Evolutionary conservation across 208 protist genomes (phyloP).

Genomic region (Naegleria fowleri): DNA sequence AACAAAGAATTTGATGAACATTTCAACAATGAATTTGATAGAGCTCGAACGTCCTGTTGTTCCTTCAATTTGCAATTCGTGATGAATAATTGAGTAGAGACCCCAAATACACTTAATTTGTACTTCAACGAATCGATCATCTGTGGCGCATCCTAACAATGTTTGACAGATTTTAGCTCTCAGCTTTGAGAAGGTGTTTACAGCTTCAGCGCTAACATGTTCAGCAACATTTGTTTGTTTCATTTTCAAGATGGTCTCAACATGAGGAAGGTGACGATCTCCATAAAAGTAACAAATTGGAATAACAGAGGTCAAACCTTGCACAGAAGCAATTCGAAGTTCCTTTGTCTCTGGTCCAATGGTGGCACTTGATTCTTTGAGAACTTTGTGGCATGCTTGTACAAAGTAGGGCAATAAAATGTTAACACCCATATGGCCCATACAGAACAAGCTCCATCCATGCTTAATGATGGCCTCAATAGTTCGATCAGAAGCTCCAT

Average conservation of each 20-base stretch:
- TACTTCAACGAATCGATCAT: neutral
- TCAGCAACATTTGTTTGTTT: neutral
- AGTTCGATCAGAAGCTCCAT: neutral
- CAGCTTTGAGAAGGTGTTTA: neutral
- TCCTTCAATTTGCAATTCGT: neutral
- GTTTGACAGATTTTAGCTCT: neutral
- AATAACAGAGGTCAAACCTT: neutral
- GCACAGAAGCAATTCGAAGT: neutral
- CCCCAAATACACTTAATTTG: conserved; percentile 21
- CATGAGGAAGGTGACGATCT: neutral
- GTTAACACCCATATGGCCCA: neutral
- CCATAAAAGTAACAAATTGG: conserved; percentile 7
- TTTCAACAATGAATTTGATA: conserved; percentile 6
- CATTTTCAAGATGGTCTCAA: neutral
- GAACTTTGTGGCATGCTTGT: neutral
- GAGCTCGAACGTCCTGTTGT: too few relatives aligned
- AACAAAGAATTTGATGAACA: neutral
- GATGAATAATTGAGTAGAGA: neutral
- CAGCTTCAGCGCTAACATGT: neutral
- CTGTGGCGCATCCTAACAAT: neutral
- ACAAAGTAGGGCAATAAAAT: conserved; percentile 1
- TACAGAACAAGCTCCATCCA: neutral
- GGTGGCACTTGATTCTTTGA: neutral
- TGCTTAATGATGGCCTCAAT: neutral
- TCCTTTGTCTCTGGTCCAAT: neutral